Percentiles rank a stretch among this genome's conserved stretches.
These are phyloP conservation scores for Pleurotus pulmonarius DNA, from an alignment of 768 basidiomycete genomes.

Conservation along the genomic window DNA sequence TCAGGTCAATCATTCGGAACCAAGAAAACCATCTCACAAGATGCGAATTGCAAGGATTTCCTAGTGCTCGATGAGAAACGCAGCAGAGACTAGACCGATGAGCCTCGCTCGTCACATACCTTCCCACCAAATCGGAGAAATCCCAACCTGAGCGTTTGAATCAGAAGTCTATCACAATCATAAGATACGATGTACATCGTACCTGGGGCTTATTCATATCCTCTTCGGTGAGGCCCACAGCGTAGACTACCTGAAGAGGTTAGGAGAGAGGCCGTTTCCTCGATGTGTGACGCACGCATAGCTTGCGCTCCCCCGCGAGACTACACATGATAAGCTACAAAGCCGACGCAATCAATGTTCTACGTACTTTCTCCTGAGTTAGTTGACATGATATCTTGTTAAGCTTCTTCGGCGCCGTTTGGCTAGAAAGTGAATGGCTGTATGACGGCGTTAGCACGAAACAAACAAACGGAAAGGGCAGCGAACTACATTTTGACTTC, in stretches of 20 bases:
- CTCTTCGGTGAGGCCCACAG: constrained; percentile 68
- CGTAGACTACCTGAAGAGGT: constrained; percentile 56
- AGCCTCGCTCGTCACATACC: constrained; percentile 35
- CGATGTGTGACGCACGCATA: constrained; percentile 60
- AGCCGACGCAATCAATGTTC: not conserved
- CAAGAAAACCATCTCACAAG: constrained; percentile 40
- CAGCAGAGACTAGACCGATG: too few species aligned
- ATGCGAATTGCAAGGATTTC: constrained; percentile 85
- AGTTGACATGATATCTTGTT: constrained; percentile 74
- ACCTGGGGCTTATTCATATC: constrained; percentile 88
- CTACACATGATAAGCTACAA: not conserved
- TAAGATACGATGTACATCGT: constrained; percentile 7
- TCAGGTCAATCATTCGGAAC: constrained; percentile 1
- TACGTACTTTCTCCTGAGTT: constrained; percentile 72
- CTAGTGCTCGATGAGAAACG: constrained; percentile 25
- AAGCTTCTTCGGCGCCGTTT: constrained; percentile 37
- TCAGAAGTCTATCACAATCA: not conserved
- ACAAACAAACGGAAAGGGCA: not conserved
- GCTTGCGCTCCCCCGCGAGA: constrained; percentile 74
- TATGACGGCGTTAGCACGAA: not conserved
- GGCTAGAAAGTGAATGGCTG: constrained; percentile 39
- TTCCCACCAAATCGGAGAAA: constrained; percentile 92
- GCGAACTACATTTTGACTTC: constrained; percentile 10
- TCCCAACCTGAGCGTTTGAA: constrained; percentile 60
- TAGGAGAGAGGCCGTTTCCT: not conserved